Conservation (phyloP, 257 asterid species). For the Nicotiana knightiana region DNA sequence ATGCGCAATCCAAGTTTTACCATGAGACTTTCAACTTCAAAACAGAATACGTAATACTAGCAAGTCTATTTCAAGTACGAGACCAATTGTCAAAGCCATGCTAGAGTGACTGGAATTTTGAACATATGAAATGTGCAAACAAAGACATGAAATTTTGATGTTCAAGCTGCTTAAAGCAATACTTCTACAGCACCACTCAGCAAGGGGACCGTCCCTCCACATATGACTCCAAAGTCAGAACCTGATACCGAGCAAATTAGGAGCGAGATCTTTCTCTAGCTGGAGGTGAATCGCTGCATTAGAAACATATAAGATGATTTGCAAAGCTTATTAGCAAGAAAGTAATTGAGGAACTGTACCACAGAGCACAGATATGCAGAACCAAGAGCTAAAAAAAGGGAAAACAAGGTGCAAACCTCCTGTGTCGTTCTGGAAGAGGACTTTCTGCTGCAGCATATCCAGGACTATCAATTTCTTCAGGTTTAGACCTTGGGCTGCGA, state of each 20-base stretch:
- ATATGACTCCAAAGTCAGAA: not conserved
- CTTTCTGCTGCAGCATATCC: constrained; percentile 43
- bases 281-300: constrained; percentile 49
- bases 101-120: not conserved
- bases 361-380: not conserved
- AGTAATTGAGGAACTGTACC: not conserved
- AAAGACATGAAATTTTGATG: not conserved
- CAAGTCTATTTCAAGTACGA: not conserved
- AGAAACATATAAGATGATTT: not conserved
- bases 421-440: constrained; percentile 33
- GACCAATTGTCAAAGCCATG: not conserved
- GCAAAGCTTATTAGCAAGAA: not conserved
- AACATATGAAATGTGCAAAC: not conserved
- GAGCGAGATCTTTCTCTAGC: constrained; percentile 38
- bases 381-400: not conserved
- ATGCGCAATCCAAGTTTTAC: not conserved
- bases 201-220: not conserved
- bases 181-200: not conserved
- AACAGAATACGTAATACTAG: not conserved
- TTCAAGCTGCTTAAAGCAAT: not conserved
- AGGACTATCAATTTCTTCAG: constrained; percentile 29
- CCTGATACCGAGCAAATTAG: not conserved
- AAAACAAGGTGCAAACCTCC: constrained; percentile 32
- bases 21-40: not conserved
- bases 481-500: constrained; percentile 29